phyloP scores from a whole-genome alignment of 2,329 filamentous ascomycete species.

The Colletotrichum paranaense region DNA sequence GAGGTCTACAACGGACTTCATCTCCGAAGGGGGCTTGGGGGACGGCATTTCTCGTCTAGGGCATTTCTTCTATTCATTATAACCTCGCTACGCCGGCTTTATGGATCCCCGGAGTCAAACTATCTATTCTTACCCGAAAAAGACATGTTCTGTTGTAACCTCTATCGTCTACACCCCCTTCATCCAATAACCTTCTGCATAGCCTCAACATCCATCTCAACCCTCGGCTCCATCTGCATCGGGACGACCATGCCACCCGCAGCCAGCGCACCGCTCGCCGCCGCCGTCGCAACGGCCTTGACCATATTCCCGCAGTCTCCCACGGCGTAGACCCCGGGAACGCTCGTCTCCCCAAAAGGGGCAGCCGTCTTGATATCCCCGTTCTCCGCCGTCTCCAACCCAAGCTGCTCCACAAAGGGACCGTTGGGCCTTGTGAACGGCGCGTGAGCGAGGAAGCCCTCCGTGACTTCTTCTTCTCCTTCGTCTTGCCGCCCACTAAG shows the following conservation, averaged over 20 bases:
- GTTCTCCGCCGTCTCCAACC: constrained; percentile 51
- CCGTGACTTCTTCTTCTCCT: constrained; percentile 49
- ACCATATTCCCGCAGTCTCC: constrained; percentile 58
- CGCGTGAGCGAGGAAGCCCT: constrained; percentile 54
- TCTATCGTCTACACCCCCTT: neutral
- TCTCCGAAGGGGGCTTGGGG: neutral
- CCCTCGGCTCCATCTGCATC: constrained; percentile 24
- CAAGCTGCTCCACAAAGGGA: constrained; percentile 55
- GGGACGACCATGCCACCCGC: constrained; percentile 41
- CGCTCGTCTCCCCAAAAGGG: constrained; percentile 61
- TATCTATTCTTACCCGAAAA: neutral
- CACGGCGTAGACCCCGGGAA: constrained; percentile 63
- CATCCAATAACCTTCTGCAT: constrained; percentile 1
- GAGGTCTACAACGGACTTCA: neutral
- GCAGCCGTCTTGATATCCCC: constrained; percentile 56
- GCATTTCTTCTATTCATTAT: neutral
- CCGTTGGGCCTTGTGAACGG: constrained; percentile 52
- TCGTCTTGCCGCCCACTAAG: constrained; percentile 32
- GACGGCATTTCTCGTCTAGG: neutral
- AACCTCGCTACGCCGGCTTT: neutral
- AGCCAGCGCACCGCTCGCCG: constrained; percentile 43
- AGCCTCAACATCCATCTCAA: constrained; percentile 5
- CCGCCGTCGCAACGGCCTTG: constrained; percentile 43
- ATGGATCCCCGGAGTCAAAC: neutral
- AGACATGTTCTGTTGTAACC: no score